phyloP scores from a whole-genome alignment of 2,329 filamentous ascomycete species.

The Colletotrichum gloeosporioides region DNA sequence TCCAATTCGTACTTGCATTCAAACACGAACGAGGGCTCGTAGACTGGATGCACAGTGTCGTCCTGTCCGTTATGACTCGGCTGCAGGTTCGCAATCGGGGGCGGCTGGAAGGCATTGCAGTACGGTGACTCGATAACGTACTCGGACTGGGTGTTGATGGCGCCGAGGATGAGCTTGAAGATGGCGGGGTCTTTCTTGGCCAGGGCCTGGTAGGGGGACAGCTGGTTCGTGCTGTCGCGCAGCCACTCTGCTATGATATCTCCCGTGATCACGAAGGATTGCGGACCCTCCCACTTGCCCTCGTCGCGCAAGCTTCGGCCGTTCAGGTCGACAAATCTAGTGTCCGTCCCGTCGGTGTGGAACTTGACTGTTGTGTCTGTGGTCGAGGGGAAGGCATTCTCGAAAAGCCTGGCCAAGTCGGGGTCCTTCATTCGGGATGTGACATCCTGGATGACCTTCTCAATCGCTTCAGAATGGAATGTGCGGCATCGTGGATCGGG shows the following conservation, averaged over 20 bases:
- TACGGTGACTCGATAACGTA: slow-evolving; percentile 95
- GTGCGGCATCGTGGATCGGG: slow-evolving; percentile 84
- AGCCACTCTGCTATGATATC: slow-evolving; percentile 95
- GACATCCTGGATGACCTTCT: slow-evolving; percentile 85
- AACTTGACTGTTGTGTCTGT: slow-evolving; percentile 90
- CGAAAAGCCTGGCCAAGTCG: slow-evolving; percentile 90
- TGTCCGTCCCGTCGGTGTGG: slow-evolving; percentile 69
- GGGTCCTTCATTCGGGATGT: slow-evolving; percentile 81
- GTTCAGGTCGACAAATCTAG: slow-evolving; percentile 30
- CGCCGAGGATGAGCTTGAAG: slow-evolving; percentile 82
- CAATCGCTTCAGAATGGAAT: slow-evolving; percentile 85
- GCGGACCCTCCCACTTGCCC: slow-evolving; percentile 79
- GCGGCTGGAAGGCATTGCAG: slow-evolving; percentile 98
- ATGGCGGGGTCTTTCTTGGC: slow-evolving; percentile 82
- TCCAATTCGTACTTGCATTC: slow-evolving; percentile 99
- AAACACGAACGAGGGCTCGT: slow-evolving; percentile 85
- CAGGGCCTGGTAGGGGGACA: slow-evolving; percentile 86
- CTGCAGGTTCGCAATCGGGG: slow-evolving; percentile 77
- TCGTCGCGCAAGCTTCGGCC: slow-evolving; percentile 47
- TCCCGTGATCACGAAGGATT: slow-evolving; percentile 92
- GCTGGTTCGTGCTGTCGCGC: slow-evolving; percentile 90
- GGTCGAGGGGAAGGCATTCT: slow-evolving; percentile 93
- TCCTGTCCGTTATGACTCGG: slow-evolving; percentile 80
- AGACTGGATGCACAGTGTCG: slow-evolving; percentile 84
- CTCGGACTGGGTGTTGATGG: slow-evolving; percentile 95